phyloP scores from a whole-genome alignment of 2,329 filamentous ascomycete species.

The Pseudophaeomoniella oleicola region DNA sequence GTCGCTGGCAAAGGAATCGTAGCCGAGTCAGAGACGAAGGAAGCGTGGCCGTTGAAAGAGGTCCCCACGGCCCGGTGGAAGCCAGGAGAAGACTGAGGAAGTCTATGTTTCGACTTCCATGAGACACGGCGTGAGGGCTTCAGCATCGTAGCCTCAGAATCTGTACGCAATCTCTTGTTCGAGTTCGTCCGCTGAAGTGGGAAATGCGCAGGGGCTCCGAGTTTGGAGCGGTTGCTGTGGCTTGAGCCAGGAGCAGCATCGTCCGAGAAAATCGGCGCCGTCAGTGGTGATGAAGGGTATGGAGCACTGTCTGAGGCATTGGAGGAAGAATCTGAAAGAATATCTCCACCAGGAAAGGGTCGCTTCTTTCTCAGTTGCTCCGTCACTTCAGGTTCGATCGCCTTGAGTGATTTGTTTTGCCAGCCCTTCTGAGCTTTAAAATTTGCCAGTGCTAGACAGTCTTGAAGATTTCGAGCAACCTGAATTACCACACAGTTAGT shows the following conservation, averaged over 20 bases:
- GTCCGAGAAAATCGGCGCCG: constrained; percentile 72
- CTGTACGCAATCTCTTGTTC: constrained; percentile 59
- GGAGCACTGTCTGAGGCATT: constrained; percentile 56
- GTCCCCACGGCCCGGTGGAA: constrained; percentile 52
- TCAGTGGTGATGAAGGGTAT: constrained; percentile 72
- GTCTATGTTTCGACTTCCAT: constrained; percentile 64
- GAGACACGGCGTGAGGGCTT: constrained; percentile 32
- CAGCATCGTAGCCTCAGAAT: constrained; percentile 33
- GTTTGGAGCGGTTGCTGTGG: constrained; percentile 29
- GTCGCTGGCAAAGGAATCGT: constrained; percentile 39
- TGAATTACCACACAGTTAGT: constrained; percentile 25
- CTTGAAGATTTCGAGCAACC: constrained; percentile 88
- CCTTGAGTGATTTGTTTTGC: constrained; percentile 76
- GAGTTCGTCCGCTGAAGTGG: constrained; percentile 30
- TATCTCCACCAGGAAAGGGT: constrained; percentile 51
- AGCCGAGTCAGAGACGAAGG: constrained; percentile 61
- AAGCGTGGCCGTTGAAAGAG: constrained; percentile 62
- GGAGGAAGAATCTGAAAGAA: constrained; percentile 75
- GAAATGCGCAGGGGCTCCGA: not conserved
- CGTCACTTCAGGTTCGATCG: constrained; percentile 71
- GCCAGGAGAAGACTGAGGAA: constrained; percentile 76
- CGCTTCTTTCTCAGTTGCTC: constrained; percentile 64
- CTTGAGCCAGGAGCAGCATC: constrained; percentile 53
- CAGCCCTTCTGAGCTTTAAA: constrained; percentile 96
- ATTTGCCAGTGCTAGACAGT: constrained; percentile 85